Percentiles rank a stretch among this genome's conserved stretches.
phyloP scores from a whole-genome alignment of 768 basidiomycete species.

The Exsudoporus frostii region DNA sequence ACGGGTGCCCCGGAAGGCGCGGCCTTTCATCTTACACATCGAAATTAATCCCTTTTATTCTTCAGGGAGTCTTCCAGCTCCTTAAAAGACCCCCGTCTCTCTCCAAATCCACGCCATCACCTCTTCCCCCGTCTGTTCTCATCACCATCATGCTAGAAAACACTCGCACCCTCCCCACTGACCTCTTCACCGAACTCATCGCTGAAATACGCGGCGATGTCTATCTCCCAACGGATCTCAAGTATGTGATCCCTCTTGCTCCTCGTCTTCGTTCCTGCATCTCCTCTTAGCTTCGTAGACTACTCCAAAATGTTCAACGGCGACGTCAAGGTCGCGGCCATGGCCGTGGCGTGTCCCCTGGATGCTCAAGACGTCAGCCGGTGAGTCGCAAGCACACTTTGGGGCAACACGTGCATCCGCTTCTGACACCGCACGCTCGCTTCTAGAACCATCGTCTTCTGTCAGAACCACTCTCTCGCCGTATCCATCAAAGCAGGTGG shows the following conservation, averaged over 20 bases:
- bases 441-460: slow-evolving; percentile 67
- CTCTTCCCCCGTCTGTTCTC: not conserved
- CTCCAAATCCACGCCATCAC: slow-evolving; percentile 7
- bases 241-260: slow-evolving; percentile 28
- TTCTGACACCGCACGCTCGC: slow-evolving; percentile 1
- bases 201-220: slow-evolving; percentile 46
- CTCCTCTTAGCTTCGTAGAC: slow-evolving; percentile 24
- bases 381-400: slow-evolving; percentile 41
- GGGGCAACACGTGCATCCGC: slow-evolving; percentile 1
- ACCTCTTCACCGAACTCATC: slow-evolving; percentile 45
- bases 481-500: slow-evolving; percentile 88
- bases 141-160: slow-evolving; percentile 15
- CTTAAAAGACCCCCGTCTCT: slow-evolving; percentile 16
- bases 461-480: slow-evolving; percentile 62
- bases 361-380: slow-evolving; percentile 81
- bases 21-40: slow-evolving; percentile 9
- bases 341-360: slow-evolving; percentile 67
- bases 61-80: not conserved
- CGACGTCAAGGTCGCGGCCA: slow-evolving; percentile 56
- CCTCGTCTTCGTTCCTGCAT: not conserved
- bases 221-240: slow-evolving; percentile 41
- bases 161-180: slow-evolving; percentile 1
- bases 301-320: slow-evolving; percentile 68
- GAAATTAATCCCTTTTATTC: slow-evolving; percentile 4
- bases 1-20: not conserved